These are phyloP conservation scores for Monascus purpureus DNA, from an alignment of 495 filamentous ascomycete genomes.

Conservation along the genomic window DNA sequence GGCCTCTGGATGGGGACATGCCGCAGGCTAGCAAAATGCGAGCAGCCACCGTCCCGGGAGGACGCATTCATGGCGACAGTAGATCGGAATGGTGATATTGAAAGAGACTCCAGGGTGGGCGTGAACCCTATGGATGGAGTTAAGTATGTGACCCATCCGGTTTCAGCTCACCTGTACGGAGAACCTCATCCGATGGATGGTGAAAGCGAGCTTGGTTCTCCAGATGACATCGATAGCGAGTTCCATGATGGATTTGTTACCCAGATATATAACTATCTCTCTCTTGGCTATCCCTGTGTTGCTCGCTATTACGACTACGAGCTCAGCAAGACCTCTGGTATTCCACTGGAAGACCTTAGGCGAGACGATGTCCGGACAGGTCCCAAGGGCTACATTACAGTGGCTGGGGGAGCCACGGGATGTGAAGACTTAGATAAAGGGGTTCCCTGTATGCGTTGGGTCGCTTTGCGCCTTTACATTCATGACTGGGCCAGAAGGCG, in stretches of 20 bases:
- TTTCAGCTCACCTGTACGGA: not conserved
- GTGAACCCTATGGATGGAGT: no score
- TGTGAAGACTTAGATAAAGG: constrained; percentile 10
- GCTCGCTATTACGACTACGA: constrained; percentile 73
- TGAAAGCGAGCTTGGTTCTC: constrained; percentile 34
- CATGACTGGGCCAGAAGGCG: constrained; percentile 74
- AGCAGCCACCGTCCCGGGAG: not conserved
- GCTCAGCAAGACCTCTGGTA: constrained; percentile 60
- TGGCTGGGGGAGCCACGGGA: constrained; percentile 26
- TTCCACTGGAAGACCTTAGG: constrained; percentile 50
- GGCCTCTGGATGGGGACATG: constrained; percentile 59
- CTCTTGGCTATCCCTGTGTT: constrained; percentile 73
- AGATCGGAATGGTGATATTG: constrained; percentile 11
- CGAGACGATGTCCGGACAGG: constrained; percentile 54
- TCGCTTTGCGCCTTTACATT: constrained; percentile 67
- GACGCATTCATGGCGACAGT: constrained; percentile 8
- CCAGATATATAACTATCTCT: constrained; percentile 92
- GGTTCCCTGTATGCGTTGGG: constrained; percentile 53
- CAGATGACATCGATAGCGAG: constrained; percentile 45
- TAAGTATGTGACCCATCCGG: not conserved
- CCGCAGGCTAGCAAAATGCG: constrained; percentile 10
- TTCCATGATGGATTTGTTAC: constrained; percentile 78
- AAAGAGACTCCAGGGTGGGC: constrained; percentile 1
- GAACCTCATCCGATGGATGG: constrained; percentile 7
- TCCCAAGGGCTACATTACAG: constrained; percentile 53